Base-by-base conservation (phyloP, 129 eudicot genomes). In the Helianthus tuberosus region DNA sequence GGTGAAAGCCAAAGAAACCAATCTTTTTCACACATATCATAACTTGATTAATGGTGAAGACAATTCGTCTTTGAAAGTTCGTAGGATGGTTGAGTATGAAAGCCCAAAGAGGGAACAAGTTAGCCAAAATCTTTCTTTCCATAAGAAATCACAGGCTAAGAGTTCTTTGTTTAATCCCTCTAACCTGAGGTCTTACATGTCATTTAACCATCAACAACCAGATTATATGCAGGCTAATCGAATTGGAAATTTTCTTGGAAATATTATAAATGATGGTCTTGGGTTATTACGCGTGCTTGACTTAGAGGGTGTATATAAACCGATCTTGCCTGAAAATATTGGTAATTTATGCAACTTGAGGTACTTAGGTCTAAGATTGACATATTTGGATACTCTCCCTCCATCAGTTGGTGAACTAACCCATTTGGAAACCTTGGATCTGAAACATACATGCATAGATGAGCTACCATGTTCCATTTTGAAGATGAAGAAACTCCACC, bases 201-300 rank as follows among this genome's bases (percentile, higher is more conserved):
- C 92, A 8, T 84, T 87, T 64, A 79, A 79, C 75, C 46, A 52
- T 65, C 71, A 55, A 38, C 71, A 65, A 48, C 81, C 77, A 41
- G 89, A 68, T 43, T 75, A 84, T 44, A 81, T 36, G 29, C 87
- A 83, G 3, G 85, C 92, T 3, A 74, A 43, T 43, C 72, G 72
- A 60, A 74, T 87, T 1, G 89, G 89, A 17, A 54, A 7, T 3
- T 76, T 84, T 73, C 61, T 87, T 15, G 64, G 53, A 32, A 51
- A 68, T 12, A 75, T 81, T 47, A 71, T 81, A 29, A 48, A 55
- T 32, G 72, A 58, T 14, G 81, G 87, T n/a, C 68, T 66, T n/a
- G 79, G 81, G 60, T 68, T 87, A 64, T 82, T 87, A 8, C 79
- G 89, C 77, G 93, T 87, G 66, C 89, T 87, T 41, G 92, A 87